Percentiles rank a stretch among this genome's conserved stretches.
phyloP scores from a whole-genome alignment of 2,329 filamentous ascomycete species.

The Cytospora mali region DNA sequence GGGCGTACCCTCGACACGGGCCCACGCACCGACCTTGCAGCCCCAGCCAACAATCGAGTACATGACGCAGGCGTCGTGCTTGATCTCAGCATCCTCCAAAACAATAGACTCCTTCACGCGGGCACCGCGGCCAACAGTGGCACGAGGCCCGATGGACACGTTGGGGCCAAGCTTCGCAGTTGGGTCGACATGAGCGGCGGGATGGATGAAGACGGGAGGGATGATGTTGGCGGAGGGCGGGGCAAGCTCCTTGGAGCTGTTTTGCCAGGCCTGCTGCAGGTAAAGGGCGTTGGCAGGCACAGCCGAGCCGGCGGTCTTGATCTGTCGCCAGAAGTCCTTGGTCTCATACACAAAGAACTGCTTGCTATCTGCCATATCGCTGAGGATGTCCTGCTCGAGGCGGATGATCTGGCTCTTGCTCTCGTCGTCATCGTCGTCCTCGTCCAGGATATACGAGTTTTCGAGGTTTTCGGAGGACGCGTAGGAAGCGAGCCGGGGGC shows the following conservation, averaged over 20 bases:
- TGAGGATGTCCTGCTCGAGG: constrained; percentile 94
- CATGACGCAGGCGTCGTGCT: constrained; percentile 92
- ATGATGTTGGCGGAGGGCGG: constrained; percentile 84
- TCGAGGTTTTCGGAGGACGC: constrained; percentile 94
- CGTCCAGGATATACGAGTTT: constrained; percentile 53
- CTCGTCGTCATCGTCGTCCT: constrained; percentile 63
- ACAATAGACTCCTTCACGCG: constrained; percentile 96
- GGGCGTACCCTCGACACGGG: constrained; percentile 92
- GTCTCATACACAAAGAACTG: constrained; percentile 99
- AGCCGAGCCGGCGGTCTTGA: constrained; percentile 97
- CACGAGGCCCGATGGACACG: constrained; percentile 93
- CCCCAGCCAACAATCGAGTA: constrained; percentile 98
- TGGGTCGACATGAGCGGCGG: constrained; percentile 84
- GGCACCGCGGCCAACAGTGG: constrained; percentile 78
- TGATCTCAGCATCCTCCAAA: constrained; percentile 91
- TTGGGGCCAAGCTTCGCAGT: constrained; percentile 97
- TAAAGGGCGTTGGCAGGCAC: constrained; percentile 97
- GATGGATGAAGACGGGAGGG: constrained; percentile 93
- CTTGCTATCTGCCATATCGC: constrained; percentile 93
- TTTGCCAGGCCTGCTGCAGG: constrained; percentile 90
- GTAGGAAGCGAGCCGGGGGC: constrained; percentile 90
- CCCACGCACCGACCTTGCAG: constrained; percentile 96
- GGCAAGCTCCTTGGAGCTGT: constrained; percentile 77
- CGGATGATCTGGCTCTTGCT: constrained; percentile 85
- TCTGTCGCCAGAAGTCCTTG: constrained; percentile 99